Conservation (phyloP, 1,284 basidiomycete genomes). For the Phellinidium pouzarii region DNA sequence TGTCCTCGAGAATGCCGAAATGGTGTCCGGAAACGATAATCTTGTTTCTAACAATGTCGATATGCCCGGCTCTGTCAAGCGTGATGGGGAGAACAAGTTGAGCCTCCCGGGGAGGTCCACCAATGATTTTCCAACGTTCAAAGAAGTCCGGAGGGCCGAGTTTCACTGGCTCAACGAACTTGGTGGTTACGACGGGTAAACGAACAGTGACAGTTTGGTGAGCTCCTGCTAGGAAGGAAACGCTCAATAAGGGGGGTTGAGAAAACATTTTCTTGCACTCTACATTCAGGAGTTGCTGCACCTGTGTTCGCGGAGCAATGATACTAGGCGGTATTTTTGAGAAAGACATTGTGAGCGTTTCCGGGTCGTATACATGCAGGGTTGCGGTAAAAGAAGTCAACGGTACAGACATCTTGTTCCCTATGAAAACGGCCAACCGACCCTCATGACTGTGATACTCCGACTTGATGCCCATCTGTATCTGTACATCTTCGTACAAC, state of each 20-base stretch:
- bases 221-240: slow-evolving; percentile 90
- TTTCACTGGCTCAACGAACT: slow-evolving; percentile 92
- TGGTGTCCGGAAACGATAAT: slow-evolving; percentile 75
- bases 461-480: slow-evolving; percentile 95
- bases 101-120: slow-evolving; percentile 87
- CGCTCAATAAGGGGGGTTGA: slow-evolving; percentile 71
- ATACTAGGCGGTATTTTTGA: slow-evolving; percentile 82
- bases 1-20: slow-evolving; percentile 69
- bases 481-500: slow-evolving; percentile 91
- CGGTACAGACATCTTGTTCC: slow-evolving; percentile 87
- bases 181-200: slow-evolving; percentile 82
- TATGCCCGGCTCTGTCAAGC: slow-evolving; percentile 57
- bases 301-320: slow-evolving; percentile 79
- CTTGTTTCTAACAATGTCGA: slow-evolving; percentile 69
- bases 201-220: slow-evolving; percentile 82
- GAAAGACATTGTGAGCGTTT: slow-evolving; percentile 75
- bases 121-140: slow-evolving; percentile 96
- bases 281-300: slow-evolving; percentile 88
- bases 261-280: slow-evolving; percentile 90
- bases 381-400: slow-evolving; percentile 87
- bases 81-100: slow-evolving; percentile 83
- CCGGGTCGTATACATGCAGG: slow-evolving; percentile 66
- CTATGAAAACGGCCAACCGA: slow-evolving; percentile 89
- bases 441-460: slow-evolving; percentile 92
- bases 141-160: slow-evolving; percentile 86